Conservation (phyloP, 371 early-diverging fungal genomes). For the Umbelopsis sp. region DNA sequence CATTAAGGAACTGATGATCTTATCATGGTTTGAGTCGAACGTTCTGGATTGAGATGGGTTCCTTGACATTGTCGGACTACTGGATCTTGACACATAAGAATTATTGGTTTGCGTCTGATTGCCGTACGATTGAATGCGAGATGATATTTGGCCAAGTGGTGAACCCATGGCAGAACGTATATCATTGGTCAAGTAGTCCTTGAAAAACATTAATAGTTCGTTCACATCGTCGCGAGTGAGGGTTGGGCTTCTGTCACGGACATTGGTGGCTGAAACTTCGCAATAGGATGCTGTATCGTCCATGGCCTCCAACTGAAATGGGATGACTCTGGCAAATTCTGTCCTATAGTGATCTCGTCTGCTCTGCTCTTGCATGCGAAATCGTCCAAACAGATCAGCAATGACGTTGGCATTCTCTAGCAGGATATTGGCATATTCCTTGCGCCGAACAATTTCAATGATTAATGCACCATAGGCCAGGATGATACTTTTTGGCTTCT, state of each 20-base stretch:
- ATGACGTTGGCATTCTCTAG: conserved; percentile 59
- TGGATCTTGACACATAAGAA: neutral
- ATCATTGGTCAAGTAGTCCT: conserved; percentile 1
- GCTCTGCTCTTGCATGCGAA: conserved; percentile 61
- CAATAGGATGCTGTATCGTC: conserved; percentile 67
- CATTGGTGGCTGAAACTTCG: conserved; percentile 64
- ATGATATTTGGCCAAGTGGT: neutral
- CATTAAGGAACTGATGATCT: conserved; percentile 40
- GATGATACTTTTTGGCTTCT: conserved; percentile 30
- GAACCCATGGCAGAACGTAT: conserved; percentile 11
- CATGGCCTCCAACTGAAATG: conserved; percentile 58
- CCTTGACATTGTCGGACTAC: conserved; percentile 1
- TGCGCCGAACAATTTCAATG: conserved; percentile 75
- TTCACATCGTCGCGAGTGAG: conserved; percentile 51
- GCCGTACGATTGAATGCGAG: neutral
- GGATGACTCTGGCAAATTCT: conserved; percentile 61
- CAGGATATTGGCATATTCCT: conserved; percentile 63
- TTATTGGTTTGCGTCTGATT: neutral
- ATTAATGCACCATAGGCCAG: conserved; percentile 63
- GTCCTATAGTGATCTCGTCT: conserved; percentile 65
- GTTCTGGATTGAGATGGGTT: conserved; percentile 13
- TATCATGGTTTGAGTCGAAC: conserved; percentile 19
- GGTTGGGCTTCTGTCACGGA: conserved; percentile 51
- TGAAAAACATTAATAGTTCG: neutral
- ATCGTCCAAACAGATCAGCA: conserved; percentile 66